These are phyloP conservation scores for Fusarium sp. DNA, from an alignment of 2,329 filamentous ascomycete species.

Conservation along the genomic window DNA sequence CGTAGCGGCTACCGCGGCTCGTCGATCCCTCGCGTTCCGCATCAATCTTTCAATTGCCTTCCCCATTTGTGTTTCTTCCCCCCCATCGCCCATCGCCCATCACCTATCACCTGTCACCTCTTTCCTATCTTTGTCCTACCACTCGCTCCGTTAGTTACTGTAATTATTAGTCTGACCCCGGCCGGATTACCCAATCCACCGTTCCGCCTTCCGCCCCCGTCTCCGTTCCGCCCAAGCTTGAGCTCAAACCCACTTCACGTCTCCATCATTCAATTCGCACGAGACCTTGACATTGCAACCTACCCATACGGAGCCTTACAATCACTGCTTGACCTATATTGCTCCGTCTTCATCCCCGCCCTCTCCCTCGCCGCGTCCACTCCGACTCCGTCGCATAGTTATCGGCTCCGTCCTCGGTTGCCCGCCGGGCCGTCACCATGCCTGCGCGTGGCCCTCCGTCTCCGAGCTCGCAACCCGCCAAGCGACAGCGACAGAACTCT, in stretches of 20 bases:
- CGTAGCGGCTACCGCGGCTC: conserved; percentile 32
- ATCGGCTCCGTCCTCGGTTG: conserved; percentile 43
- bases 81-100: no score
- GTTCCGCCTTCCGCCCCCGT: conserved; percentile 37
- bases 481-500: conserved; percentile 69
- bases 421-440: conserved; percentile 52
- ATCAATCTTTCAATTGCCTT: conserved; percentile 14
- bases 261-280: conserved; percentile 35
- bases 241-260: conserved; percentile 30
- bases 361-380: conserved; percentile 5
- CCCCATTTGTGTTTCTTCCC: not conserved
- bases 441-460: conserved; percentile 64
- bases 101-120: no score
- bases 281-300: not conserved
- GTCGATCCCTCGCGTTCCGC: conserved; percentile 31
- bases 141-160: conserved; percentile 14
- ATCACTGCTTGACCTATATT: conserved; percentile 14
- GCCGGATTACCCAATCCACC: conserved; percentile 37
- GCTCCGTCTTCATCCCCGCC: conserved; percentile 1
- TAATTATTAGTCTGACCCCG: conserved; percentile 22
- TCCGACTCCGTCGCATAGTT: conserved; percentile 28
- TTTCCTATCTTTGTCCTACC: conserved; percentile 1
- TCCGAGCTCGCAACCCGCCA: conserved; percentile 64
- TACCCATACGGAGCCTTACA: not conserved
- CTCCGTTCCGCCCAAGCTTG: conserved; percentile 31